These are phyloP conservation scores for Cyanophora paradoxa DNA, from an alignment of 78 protist species.

Conservation along the genomic window DNA sequence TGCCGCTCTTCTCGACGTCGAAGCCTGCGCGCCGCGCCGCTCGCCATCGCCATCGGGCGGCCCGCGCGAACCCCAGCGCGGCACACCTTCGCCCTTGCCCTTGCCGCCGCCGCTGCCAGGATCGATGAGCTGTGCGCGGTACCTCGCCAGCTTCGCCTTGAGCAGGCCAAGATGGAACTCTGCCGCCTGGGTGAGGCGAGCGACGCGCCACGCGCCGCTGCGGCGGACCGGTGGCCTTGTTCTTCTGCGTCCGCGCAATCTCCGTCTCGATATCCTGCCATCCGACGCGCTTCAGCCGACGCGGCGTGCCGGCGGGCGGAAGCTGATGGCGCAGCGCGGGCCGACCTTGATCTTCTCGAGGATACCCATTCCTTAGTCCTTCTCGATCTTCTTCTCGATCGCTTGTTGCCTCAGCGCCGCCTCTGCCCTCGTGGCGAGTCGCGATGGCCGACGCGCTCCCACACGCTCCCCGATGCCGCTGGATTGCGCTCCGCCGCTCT, in stretches of 20 bases:
- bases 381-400: too few species aligned
- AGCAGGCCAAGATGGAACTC: constrained; percentile 29
- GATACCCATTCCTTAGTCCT: constrained; percentile 45
- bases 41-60: constrained; percentile 9
- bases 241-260: constrained; percentile 67
- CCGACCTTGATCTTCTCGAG: constrained; percentile 39
- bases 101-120: neutral
- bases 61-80: neutral
- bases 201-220: neutral
- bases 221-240: constrained; percentile 57
- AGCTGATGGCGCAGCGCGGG: neutral
- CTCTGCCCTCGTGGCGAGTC: constrained; percentile 2
- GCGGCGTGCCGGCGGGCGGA: too few species aligned
- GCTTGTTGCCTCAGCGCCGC: too few species aligned
- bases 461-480: too few species aligned
- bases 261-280: constrained; percentile 37
- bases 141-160: constrained; percentile 52
- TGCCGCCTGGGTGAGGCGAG: neutral
- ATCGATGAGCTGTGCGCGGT: constrained; percentile 46
- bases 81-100: neutral
- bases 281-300: too few species aligned
- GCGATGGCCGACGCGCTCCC: too few species aligned
- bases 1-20: constrained; percentile 72
- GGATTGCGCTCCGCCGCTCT: too few species aligned
- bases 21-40: constrained; percentile 73